A percentile compares a stretch with the other conserved stretches of the same genome.
These are phyloP conservation scores for Saturnispora serradocipensis DNA, from an alignment of 805 yeast species.

Conservation along the genomic window DNA sequence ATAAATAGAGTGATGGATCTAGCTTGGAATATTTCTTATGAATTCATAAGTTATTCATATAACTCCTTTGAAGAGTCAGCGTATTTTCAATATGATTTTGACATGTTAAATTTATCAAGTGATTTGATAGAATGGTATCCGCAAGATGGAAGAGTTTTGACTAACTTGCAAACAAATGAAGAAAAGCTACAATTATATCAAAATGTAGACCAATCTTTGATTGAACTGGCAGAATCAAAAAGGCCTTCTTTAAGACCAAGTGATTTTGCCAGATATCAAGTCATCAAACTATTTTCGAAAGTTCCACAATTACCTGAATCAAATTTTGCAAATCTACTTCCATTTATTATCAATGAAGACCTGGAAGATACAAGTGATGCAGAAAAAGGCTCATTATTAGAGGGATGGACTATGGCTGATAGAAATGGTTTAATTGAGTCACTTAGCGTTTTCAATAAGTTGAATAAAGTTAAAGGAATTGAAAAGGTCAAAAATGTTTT, in stretches of 20 bases:
- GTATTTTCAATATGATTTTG: constrained; percentile 16
- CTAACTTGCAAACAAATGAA: constrained; percentile 27
- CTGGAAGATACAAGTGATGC: constrained; percentile 27
- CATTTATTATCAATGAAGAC: constrained; percentile 40
- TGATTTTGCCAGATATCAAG: constrained; percentile 43
- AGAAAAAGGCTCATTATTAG: constrained; percentile 17
- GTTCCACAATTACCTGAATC: constrained; percentile 66
- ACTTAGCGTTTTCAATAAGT: constrained; percentile 54
- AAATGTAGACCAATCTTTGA: constrained; percentile 28
- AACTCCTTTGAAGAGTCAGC: constrained; percentile 9
- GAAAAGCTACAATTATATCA: constrained; percentile 26
- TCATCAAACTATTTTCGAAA: constrained; percentile 44
- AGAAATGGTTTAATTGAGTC: constrained; percentile 50
- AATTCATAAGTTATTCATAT: constrained; percentile 25
- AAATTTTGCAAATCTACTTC: constrained; percentile 46
- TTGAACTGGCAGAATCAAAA: constrained; percentile 27
- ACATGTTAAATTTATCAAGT: constrained; percentile 2
- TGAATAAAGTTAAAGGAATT: constrained; percentile 44
- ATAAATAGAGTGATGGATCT: constrained; percentile 31
- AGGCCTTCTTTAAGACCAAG: constrained; percentile 33
- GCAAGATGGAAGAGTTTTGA: constrained; percentile 36
- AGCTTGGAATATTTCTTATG: constrained; percentile 48
- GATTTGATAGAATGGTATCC: constrained; percentile 32
- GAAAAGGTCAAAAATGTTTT: constrained; percentile 46
- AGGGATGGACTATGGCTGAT: constrained; percentile 33